Percentiles rank a stretch among this genome's conserved stretches.
These are phyloP conservation scores for Chara braunii DNA, from an alignment of 139 green algal species.

Conservation along the genomic window DNA sequence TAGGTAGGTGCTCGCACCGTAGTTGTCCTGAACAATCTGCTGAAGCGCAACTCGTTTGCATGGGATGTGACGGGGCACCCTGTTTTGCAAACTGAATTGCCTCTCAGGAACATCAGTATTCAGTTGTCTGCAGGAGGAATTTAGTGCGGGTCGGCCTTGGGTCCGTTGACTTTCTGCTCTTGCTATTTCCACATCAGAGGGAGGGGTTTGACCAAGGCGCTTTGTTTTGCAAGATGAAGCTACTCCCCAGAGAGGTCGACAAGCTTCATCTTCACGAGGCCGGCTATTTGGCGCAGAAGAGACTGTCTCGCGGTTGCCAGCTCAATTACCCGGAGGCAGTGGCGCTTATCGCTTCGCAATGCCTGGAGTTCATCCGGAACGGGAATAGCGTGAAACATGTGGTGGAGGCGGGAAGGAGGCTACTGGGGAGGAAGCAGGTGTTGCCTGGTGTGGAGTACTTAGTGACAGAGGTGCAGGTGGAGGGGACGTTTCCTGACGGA, in stretches of 20 bases:
- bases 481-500: slow-evolving; percentile 48
- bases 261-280: slow-evolving; percentile 38
- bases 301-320: slow-evolving; percentile 36
- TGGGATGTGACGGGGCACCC: too few species aligned
- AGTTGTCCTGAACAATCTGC: too few species aligned
- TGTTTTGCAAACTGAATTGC: too few species aligned
- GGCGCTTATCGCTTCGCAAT: slow-evolving; percentile 40
- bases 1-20: too few species aligned
- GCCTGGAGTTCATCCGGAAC: slow-evolving; percentile 45
- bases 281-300: slow-evolving; percentile 42
- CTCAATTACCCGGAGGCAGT: slow-evolving; percentile 47
- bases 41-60: too few species aligned
- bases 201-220: too few species aligned
- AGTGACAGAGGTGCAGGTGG: slow-evolving; percentile 40
- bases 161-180: too few species aligned
- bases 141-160: too few species aligned
- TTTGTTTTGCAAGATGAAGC: slow-evolving; percentile 36
- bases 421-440: slow-evolving; percentile 46
- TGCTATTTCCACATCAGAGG: too few species aligned
- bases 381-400: slow-evolving; percentile 43
- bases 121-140: too few species aligned
- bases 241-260: slow-evolving; percentile 43
- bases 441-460: slow-evolving; percentile 35
- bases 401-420: slow-evolving; percentile 33
- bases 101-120: too few species aligned